Conservation (phyloP, 768 basidiomycete genomes). For the Termitomyces sp. region DNA sequence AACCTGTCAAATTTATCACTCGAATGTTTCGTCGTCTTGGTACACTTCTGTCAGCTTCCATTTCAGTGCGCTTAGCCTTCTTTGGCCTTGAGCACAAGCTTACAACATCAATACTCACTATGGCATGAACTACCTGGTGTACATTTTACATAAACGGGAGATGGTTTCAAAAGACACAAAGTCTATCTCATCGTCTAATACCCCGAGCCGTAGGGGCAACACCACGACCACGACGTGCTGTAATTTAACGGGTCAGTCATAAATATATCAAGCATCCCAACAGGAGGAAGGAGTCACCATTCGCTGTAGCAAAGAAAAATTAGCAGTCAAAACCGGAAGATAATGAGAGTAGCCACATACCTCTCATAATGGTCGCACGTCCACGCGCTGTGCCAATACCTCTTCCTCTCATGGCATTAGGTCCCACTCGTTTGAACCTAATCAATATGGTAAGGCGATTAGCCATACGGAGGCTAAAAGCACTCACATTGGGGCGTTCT, state of each 20-base stretch:
- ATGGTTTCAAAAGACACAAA: neutral
- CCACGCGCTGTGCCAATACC: conserved; percentile 99
- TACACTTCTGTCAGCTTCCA: neutral
- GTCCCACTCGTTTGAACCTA: conserved; percentile 99
- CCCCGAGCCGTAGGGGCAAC: conserved; percentile 67
- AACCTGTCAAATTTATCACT: neutral
- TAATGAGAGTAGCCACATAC: conserved; percentile 38
- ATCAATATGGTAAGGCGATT: neutral
- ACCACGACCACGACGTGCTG: conserved; percentile 86
- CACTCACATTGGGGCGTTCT: conserved; percentile 96
- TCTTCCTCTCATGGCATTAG: conserved; percentile 96
- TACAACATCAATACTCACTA: conserved; percentile 10
- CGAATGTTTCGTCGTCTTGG: neutral
- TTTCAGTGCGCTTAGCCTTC: neutral
- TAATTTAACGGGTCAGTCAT: conserved; percentile 9
- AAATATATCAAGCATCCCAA: neutral
- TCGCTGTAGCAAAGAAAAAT: conserved; percentile 44
- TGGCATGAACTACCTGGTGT: conserved; percentile 3
- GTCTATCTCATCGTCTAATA: conserved; percentile 62
- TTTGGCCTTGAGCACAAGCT: neutral
- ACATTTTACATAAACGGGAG: conserved; percentile 10
- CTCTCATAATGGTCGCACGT: conserved; percentile 97
- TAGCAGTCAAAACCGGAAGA: conserved; percentile 9
- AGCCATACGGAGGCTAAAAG: conserved; percentile 4
- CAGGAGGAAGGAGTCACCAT: conserved; percentile 45